Evolutionary conservation across 768 basidiomycete genomes (phyloP).

Genomic region (Amanita brunnescens): DNA sequence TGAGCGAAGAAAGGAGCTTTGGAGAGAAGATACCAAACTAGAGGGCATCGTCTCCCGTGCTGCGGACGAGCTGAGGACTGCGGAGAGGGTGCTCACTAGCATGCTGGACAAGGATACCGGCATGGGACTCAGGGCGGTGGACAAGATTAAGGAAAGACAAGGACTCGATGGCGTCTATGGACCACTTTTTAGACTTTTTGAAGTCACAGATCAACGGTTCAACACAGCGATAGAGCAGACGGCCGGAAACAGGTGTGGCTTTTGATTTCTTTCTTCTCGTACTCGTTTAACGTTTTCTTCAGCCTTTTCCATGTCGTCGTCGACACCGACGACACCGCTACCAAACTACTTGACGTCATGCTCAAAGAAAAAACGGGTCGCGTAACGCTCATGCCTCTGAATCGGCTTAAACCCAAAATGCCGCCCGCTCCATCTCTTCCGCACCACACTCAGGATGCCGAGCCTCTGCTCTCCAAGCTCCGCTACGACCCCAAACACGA

Average conservation of each 20-base stretch:
- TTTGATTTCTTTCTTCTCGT: not conserved
- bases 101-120: constrained; percentile 99
- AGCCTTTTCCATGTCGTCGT: constrained; percentile 98
- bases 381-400: constrained; percentile 97
- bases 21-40: constrained; percentile 91
- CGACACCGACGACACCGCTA: constrained; percentile 91
- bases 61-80: constrained; percentile 67
- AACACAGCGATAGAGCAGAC: constrained; percentile 92
- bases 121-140: constrained; percentile 77
- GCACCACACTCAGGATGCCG: constrained; percentile 59
- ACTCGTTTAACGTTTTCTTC: constrained; percentile 8
- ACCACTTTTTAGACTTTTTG: constrained; percentile 88
- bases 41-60: constrained; percentile 71
- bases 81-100: constrained; percentile 69
- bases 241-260: constrained; percentile 79
- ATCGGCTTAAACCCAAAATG: constrained; percentile 75
- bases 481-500: constrained; percentile 59
- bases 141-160: constrained; percentile 71
- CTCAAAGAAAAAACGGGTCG: constrained; percentile 87
- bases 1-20: constrained; percentile 85
- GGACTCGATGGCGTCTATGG: constrained; percentile 83
- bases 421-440: constrained; percentile 39
- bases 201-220: constrained; percentile 80
- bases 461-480: constrained; percentile 78
- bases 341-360: constrained; percentile 89